Evolutionary conservation across 805 yeast genomes (phyloP).

Genomic region (Yarrowia deformans): DNA sequence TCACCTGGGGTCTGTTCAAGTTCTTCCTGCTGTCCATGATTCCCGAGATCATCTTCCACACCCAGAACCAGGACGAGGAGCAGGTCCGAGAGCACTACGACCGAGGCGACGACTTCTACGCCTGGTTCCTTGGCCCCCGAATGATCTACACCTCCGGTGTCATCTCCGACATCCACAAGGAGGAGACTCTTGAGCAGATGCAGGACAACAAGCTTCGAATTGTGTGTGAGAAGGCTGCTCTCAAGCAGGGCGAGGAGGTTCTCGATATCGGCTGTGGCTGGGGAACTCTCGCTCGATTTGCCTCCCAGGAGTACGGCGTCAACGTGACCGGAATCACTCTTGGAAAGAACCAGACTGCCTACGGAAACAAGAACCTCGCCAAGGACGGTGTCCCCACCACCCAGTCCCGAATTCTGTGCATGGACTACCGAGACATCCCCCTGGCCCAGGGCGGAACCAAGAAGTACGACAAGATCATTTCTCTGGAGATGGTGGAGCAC

Average conservation of each 20-base stretch:
- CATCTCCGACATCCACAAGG: constrained; percentile 70
- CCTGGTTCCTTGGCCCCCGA: constrained; percentile 93
- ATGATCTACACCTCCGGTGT: constrained; percentile 93
- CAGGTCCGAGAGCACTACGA: constrained; percentile 96
- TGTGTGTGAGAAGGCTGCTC: constrained; percentile 85
- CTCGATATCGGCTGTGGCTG: constrained; percentile 94
- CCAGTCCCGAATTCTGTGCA: constrained; percentile 81
- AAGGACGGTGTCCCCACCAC: constrained; percentile 69
- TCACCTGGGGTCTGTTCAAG: constrained; percentile 77
- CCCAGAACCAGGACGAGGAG: constrained; percentile 93
- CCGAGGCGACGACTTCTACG: constrained; percentile 94
- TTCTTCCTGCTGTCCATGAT: constrained; percentile 86
- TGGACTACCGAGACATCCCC: constrained; percentile 92
- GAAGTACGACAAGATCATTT: constrained; percentile 82
- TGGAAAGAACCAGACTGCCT: constrained; percentile 88
- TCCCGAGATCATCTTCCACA: constrained; percentile 91
- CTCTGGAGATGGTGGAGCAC: constrained; percentile 95
- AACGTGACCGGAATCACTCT: constrained; percentile 87
- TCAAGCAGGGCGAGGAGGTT: constrained; percentile 73
- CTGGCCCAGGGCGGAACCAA: constrained; percentile 60
- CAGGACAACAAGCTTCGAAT: constrained; percentile 90
- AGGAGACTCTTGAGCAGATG: constrained; percentile 71
- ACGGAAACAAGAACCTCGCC: constrained; percentile 77
- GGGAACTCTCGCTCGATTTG: constrained; percentile 90
- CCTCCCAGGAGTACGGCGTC: constrained; percentile 84